Percentiles rank a stretch among this genome's conserved stretches.
Conservation (phyloP, 1,284 basidiomycete species). For the Exobasidium rhododendri region DNA sequence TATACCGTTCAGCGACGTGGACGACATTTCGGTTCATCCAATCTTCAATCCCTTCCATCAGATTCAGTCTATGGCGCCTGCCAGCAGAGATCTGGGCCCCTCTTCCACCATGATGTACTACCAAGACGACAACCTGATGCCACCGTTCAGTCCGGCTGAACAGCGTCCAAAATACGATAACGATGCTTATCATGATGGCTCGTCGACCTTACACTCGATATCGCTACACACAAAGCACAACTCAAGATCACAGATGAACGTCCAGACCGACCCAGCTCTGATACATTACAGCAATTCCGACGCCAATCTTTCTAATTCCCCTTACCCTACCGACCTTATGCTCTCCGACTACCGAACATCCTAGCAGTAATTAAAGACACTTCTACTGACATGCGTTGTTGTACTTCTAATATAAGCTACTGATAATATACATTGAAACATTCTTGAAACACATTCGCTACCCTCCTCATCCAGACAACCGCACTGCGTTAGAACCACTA, state of each 20-base stretch:
- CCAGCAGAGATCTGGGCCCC: neutral
- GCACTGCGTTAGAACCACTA: slow-evolving; percentile 33
- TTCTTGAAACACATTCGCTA: too few relatives aligned
- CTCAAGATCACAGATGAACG: neutral
- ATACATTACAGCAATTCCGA: neutral
- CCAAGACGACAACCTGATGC: neutral
- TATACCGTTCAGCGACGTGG: neutral
- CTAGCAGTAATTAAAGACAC: neutral
- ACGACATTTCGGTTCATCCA: neutral
- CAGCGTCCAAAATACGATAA: neutral
- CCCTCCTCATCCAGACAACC: slow-evolving; percentile 12
- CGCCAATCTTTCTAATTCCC: neutral
- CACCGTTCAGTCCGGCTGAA: neutral
- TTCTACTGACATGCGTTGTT: too few relatives aligned
- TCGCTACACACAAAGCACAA: neutral
- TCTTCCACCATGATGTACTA: neutral
- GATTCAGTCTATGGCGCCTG: neutral
- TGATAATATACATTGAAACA: too few relatives aligned
- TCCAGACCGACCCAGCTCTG: neutral
- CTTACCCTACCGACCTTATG: neutral
- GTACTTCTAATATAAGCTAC: too few relatives aligned
- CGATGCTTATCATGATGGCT: neutral
- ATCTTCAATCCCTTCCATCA: neutral
- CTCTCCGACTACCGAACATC: neutral
- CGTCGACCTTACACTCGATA: neutral